Percentiles rank a stretch among this genome's conserved stretches.
Evolutionary conservation across 768 basidiomycete species (phyloP).

Genomic region (Cantharellus anzutake): DNA sequence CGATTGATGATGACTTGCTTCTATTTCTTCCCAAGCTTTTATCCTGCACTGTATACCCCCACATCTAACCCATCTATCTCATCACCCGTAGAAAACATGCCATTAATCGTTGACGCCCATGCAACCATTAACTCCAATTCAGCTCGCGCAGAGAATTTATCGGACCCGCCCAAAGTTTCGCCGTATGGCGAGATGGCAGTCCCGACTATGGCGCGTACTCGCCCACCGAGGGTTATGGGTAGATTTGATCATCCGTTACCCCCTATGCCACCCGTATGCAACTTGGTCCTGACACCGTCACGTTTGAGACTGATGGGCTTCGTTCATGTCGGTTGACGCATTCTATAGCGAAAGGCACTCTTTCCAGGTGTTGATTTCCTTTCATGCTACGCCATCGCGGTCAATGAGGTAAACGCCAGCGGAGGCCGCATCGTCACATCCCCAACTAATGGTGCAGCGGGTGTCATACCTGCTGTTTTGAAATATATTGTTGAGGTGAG

Average conservation of each 20-base stretch:
- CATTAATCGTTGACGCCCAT: neutral
- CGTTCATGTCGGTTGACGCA: neutral
- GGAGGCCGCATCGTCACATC: constrained; percentile 91
- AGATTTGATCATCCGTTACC: constrained; percentile 61
- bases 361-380: constrained; percentile 90
- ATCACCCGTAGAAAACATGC: neutral
- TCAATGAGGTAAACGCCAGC: constrained; percentile 86
- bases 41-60: constrained; percentile 26
- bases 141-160: neutral
- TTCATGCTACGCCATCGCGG: constrained; percentile 84
- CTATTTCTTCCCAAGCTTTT: constrained; percentile 17
- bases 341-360: constrained; percentile 49
- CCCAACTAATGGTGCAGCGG: constrained; percentile 77
- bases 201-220: neutral
- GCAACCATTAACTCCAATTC: neutral
- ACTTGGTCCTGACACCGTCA: neutral
- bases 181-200: no score
- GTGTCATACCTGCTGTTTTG: constrained; percentile 52
- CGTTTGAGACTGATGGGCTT: neutral
- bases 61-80: neutral
- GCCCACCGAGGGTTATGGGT: constrained; percentile 32
- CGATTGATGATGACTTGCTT: neutral
- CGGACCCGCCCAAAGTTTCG: no score
- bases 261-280: constrained; percentile 63
- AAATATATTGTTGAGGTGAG: no score